Base-by-base conservation (phyloP, 2,329 filamentous ascomycete genomes). In the Sarocladium oryzae region DNA sequence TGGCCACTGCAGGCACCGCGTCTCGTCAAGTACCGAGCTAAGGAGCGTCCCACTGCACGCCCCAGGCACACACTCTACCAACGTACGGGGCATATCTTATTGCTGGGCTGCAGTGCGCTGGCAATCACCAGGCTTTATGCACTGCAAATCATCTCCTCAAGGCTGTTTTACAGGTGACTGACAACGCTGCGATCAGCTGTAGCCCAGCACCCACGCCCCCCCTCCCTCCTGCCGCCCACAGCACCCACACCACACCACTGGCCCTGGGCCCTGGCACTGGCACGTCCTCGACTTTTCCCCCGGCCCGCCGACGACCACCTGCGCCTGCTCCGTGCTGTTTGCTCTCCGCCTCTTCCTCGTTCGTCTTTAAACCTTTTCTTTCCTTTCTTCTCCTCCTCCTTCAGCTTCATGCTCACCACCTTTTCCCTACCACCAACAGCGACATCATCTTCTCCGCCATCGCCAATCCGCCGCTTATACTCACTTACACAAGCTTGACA, bases 301-400 rank as follows among this genome's bases (percentile, higher is more conserved):
- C 40, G 40, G 40, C 23, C 40, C 40, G 40, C 23, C 40, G 40
- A 20, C 40, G 40, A 43, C 40, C 9, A 43, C 40, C 40, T 43
- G 40, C 23, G 26, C 40, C 40, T 43, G 40, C 40, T 26, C 21
- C 40, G 3, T 30, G 40, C 16, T 20, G 18, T 23, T n/a, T 45
- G 15, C 41, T 45, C 41, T 28, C 23, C 41, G 41, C 41, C 41
- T 35, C 43, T 20, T 48, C 30, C 43, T 48, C 30, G 26, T 48
- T 35, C 26, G 43, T 23, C 43, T 48, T 23, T 32, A 23, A 26
- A 21, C 26, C 20, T 48, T 35, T 48, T 23, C 23, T 48, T 35
- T 35, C 28, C 33, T 48, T 16, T 48, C 16, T 48, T 28, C 30
- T 48, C 13, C 40, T 43, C 40, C 43, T 48, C 26, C 28, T 48